Evolutionary conservation across 768 basidiomycete species (phyloP), one percentile per base, ranked within the genome.

Genomic region (Steccherinum ochraceum): DNA sequence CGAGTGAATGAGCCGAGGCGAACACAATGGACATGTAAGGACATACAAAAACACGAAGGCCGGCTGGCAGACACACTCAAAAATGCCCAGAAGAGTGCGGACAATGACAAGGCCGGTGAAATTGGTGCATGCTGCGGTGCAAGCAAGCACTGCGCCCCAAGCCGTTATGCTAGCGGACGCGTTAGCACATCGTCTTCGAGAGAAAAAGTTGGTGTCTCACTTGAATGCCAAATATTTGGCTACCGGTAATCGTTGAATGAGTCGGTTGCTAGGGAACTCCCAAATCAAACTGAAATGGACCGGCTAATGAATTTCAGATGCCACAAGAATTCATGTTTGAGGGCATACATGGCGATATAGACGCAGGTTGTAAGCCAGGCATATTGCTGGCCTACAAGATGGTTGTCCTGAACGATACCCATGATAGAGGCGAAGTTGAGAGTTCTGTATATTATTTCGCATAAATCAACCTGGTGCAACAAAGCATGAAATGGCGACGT

Each of bases 301-400:
- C 3, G 20, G 48, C 30, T 50, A n/a, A n/a, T n/a, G n/a, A n/a
- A n/a, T n/a, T n/a, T n/a, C n/a, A n/a, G n/a, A n/a, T 39, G 20
- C 12, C 13, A 4, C 24, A 45, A 24, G 45, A 42, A 57, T n/a
- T 27, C 24, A 43, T 26, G 39, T 35, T 39, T n/a, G 35, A 39
- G 35, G 35, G 39, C 39, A 30, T 20, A 26, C 46, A 45, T 51
- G 19, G 48, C 42, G 24, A 41, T 35, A 44, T 40, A 42, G 16
- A 56, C 71, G 53, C 74, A 76, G 41, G 74, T 74, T 12, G 74
- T 74, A 5, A 76, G 57, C 70, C 75, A 74, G 3, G 72, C 69
- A 55, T 78, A 78, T 57, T 76, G 67, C 60, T 79, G 76, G 0
- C 78, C 77, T 24, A 66, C 61, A 18, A 80, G 70, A 43, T 71